phyloP scores from a whole-genome alignment of 371 early-diverging fungal species.

The Rhizopus arrhizus region DNA sequence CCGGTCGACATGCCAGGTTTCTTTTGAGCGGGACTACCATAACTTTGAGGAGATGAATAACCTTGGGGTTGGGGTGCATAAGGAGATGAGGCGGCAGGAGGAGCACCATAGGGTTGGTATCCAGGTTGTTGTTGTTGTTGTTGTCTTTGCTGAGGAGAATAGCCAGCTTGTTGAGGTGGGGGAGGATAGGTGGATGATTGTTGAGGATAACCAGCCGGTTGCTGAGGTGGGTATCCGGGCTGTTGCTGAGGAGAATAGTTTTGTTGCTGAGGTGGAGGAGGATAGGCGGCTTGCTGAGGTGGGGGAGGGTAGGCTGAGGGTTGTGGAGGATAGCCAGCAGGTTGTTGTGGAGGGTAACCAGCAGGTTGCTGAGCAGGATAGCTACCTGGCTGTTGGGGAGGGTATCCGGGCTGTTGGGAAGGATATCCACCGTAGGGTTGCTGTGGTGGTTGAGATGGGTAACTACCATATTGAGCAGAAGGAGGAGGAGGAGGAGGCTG shows the following conservation, averaged over 20 bases:
- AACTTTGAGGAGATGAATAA: constrained; percentile 1
- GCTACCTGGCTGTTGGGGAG: constrained; percentile 11
- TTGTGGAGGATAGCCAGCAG: constrained; percentile 3
- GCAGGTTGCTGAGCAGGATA: constrained; percentile 8
- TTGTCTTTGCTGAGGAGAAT: constrained; percentile 5
- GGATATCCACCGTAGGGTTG: constrained; percentile 9
- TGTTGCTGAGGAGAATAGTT: constrained; percentile 3
- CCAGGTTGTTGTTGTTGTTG: constrained; percentile 1
- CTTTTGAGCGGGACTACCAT: constrained; percentile 11
- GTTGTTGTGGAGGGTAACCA: constrained; percentile 9
- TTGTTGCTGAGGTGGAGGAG: constrained; percentile 12
- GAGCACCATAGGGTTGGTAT: constrained; percentile 4
- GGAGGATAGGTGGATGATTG: neutral
- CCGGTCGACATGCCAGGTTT: constrained; percentile 42
- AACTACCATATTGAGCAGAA: neutral
- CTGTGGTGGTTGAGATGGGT: constrained; percentile 14
- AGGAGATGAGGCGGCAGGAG: constrained; percentile 9
- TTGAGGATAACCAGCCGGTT: neutral
- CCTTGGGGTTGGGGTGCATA: constrained; percentile 6
- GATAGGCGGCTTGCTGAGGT: constrained; percentile 3
- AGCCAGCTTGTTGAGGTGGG: constrained; percentile 4
- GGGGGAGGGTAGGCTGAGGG: constrained; percentile 4
- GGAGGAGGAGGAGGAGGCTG: constrained; percentile 2
- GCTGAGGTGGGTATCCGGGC: constrained; percentile 16
- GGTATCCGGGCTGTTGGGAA: constrained; percentile 13